Conservation (phyloP, 106 monocot genomes). For the Apostasia ramifera region DNA sequence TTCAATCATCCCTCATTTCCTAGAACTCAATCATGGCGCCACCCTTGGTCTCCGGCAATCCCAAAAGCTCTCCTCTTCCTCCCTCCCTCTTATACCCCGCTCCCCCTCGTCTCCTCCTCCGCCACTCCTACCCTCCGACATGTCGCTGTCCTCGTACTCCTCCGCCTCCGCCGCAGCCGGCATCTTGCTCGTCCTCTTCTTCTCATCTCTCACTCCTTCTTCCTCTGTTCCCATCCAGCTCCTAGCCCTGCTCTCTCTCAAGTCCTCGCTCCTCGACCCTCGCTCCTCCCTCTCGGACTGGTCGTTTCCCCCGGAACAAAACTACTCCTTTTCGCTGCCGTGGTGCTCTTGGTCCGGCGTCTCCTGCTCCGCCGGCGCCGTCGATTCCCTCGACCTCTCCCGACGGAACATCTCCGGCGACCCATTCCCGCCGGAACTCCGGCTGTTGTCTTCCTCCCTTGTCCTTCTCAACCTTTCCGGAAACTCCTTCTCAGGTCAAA, state of each 20-base stretch:
- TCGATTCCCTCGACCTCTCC: slow-evolving; percentile 62
- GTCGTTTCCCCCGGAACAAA: slow-evolving; percentile 16
- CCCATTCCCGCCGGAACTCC: slow-evolving; percentile 39
- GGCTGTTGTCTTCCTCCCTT: slow-evolving; percentile 33
- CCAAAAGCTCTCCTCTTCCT: slow-evolving; percentile 13
- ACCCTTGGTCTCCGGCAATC: slow-evolving; percentile 11
- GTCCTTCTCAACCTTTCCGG: slow-evolving; percentile 66
- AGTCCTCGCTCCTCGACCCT: slow-evolving; percentile 60
- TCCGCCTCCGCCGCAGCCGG: not conserved
- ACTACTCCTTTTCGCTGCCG: slow-evolving; percentile 10
- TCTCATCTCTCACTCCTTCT: slow-evolving; percentile 2
- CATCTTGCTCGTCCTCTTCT: not conserved
- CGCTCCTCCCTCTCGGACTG: slow-evolving; percentile 41
- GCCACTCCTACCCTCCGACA: slow-evolving; percentile 1
- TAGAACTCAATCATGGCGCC: slow-evolving; percentile 27
- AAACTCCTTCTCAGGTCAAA: slow-evolving; percentile 57
- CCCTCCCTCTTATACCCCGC: slow-evolving; percentile 8
- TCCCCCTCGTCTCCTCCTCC: not conserved
- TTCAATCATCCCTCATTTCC: slow-evolving; percentile 7
- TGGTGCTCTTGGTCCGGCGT: slow-evolving; percentile 72
- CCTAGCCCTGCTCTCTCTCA: slow-evolving; percentile 65
- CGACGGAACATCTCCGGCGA: slow-evolving; percentile 67
- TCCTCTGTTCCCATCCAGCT: slow-evolving; percentile 23
- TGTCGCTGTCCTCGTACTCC: slow-evolving; percentile 1
- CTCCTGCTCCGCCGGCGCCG: slow-evolving; percentile 31